These are phyloP conservation scores for Xylaria sp. DNA, from an alignment of 2,329 filamentous ascomycete genomes.

Conservation along the genomic window DNA sequence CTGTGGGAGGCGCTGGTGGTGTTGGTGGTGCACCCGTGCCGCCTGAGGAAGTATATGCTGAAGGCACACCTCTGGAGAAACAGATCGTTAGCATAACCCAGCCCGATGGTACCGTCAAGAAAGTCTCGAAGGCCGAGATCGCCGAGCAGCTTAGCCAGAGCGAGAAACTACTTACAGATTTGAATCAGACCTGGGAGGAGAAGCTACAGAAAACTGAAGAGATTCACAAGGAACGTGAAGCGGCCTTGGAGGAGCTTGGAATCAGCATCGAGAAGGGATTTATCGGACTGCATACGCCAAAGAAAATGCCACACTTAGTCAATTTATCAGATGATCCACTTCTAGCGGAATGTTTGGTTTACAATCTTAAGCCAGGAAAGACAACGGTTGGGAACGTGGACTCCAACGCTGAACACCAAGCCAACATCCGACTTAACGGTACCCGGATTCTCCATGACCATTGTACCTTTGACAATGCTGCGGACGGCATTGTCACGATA, in stretches of 20 bases:
- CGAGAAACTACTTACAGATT: slow-evolving; percentile 93
- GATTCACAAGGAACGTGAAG: slow-evolving; percentile 97
- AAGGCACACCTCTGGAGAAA: slow-evolving; percentile 91
- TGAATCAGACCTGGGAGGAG: slow-evolving; percentile 99
- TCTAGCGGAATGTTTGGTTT: slow-evolving; percentile 94
- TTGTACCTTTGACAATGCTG: slow-evolving; percentile 88
- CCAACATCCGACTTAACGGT: slow-evolving; percentile 93
- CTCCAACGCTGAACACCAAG: slow-evolving; percentile 76
- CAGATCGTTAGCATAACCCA: slow-evolving; percentile 96
- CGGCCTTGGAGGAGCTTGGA: slow-evolving; percentile 93
- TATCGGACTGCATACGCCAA: slow-evolving; percentile 92
- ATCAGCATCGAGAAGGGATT: slow-evolving; percentile 99
- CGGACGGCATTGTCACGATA: slow-evolving; percentile 92
- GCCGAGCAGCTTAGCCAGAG: slow-evolving; percentile 95
- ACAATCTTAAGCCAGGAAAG: slow-evolving; percentile 95
- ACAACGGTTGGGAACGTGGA: slow-evolving; percentile 97
- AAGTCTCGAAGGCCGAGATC: slow-evolving; percentile 98
- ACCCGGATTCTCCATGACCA: slow-evolving; percentile 93
- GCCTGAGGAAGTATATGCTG: slow-evolving; percentile 86
- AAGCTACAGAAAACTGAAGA: slow-evolving; percentile 94
- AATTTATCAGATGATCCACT: slow-evolving; percentile 96
- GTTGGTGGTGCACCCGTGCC: slow-evolving; percentile 53
- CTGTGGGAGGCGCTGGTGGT: slow-evolving; percentile 58
- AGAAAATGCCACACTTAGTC: slow-evolving; percentile 99
- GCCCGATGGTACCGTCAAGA: slow-evolving; percentile 86